Conservation (phyloP, 2,329 filamentous ascomycete species). For the Blastomyces percursus region DNA sequence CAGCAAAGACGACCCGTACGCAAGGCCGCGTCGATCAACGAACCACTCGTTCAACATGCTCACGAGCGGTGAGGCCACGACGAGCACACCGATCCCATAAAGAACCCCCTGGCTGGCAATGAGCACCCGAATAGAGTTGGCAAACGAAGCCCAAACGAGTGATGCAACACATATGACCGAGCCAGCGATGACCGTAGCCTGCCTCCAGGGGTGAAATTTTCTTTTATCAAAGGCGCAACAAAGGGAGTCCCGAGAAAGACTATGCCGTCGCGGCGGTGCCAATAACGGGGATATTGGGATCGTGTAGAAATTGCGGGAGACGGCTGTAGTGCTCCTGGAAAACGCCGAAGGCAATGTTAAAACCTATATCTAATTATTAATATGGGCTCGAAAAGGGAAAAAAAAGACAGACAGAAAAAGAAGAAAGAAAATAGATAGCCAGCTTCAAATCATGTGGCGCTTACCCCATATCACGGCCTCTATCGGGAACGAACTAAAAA, state of each 20-base stretch:
- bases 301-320: background rate
- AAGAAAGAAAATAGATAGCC: background rate
- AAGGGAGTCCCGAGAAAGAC: background rate
- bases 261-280: background rate
- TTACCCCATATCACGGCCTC: background rate
- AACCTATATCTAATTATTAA: background rate
- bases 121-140: background rate
- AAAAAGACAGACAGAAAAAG: too few relatives aligned
- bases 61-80: background rate
- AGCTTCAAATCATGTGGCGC: background rate
- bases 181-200: background rate
- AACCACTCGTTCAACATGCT: background rate
- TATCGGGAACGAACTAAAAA: background rate
- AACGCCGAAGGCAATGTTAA: background rate
- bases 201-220: background rate
- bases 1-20: background rate
- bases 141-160: background rate
- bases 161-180: background rate
- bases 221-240: background rate
- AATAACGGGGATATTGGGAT: background rate
- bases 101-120: background rate
- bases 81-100: background rate
- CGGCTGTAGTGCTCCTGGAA: background rate
- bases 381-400: background rate
- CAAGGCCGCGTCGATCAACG: background rate